Evolutionary conservation across 805 yeast genomes (phyloP).

Genomic region (Pichia eremophila): DNA sequence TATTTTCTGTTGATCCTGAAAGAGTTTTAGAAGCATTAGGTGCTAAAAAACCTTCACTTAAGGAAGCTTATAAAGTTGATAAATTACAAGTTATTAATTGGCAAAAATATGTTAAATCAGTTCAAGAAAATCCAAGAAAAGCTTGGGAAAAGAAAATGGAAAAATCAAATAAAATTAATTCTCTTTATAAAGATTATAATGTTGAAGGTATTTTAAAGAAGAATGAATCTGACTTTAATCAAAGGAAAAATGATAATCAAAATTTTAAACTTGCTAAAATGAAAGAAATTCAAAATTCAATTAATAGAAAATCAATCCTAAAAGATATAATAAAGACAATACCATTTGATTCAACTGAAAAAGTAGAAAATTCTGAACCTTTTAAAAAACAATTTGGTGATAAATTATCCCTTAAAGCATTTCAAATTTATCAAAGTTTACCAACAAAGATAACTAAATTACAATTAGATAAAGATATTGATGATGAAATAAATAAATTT

Average conservation of each 20-base stretch:
- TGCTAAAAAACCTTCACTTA: conserved; percentile 66
- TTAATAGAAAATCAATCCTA: conserved; percentile 41
- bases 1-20: conserved; percentile 78
- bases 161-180: conserved; percentile 34
- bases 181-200: conserved; percentile 16
- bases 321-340: conserved; percentile 30
- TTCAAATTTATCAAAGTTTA: conserved; percentile 27
- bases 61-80: conserved; percentile 60
- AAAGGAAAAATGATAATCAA: conserved; percentile 26
- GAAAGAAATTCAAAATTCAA: conserved; percentile 21
- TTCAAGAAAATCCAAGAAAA: conserved; percentile 44
- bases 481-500: conserved; percentile 41
- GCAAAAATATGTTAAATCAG: conserved; percentile 62
- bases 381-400: conserved; percentile 32
- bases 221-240: conserved; percentile 9
- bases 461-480: conserved; percentile 32
- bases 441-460: conserved; percentile 18
- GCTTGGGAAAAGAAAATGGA: conserved; percentile 42
- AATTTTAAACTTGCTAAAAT: conserved; percentile 28
- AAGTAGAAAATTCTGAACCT: conserved; percentile 17
- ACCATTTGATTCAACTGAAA: conserved; percentile 7
- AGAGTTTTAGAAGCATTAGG: conserved; percentile 82
- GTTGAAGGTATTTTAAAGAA: conserved; percentile 12
- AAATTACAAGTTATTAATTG: conserved; percentile 62
- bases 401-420: conserved; percentile 24